Base-by-base conservation (phyloP, 805 yeast species). In the Alloascoidea hylecoeti region DNA sequence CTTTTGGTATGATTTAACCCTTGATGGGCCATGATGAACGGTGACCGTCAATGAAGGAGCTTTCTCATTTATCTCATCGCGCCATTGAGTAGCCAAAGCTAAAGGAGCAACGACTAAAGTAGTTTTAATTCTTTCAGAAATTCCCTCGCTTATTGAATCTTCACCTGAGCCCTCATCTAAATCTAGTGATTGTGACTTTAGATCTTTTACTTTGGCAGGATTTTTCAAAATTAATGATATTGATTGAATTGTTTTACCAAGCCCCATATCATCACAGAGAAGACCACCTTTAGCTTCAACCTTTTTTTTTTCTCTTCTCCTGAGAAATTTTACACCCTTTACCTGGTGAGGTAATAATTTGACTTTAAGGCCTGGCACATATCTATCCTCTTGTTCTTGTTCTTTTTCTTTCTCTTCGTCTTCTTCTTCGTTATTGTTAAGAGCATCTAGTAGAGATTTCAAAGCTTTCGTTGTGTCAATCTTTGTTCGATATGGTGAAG, bases 241-340 rank as follows among this genome's bases (percentile, higher is more conserved):
- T 12, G 82, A 72, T 56, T 84, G 95, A 36, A 84, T 72, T 0
- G 95, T 84, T 49, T 84, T 84, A 38, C 95, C 95, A 13, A 84
- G 61, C 14, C 95, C 95, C 95, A 84, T 84, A 56, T 81, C 94
- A 52, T 83, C 95, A 49, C 92, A 83, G 32, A 83, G 58, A n/a
- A 75, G 38, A 2, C 81, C 83, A 18, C 82, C 82, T 40, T 61
- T 64, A 15, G 43, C 46, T 2, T 41, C 35, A 2, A 47, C 37
- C 14, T 40, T 39, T 1, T 41, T 42, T 15, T 36, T 34, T 40
- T 70, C 76, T 13, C 75, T 53, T 4, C 41, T 38, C 3, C 46
- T 44, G 44, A 70, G 45, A 48, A 70, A 70, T 33, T 46, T 44
- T 17, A 70, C 49, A 2, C 76, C 76, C 3, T 46, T 47, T 2